phyloP scores from a whole-genome alignment of 75 land plant species.

The Picea sitchensis region DNA sequence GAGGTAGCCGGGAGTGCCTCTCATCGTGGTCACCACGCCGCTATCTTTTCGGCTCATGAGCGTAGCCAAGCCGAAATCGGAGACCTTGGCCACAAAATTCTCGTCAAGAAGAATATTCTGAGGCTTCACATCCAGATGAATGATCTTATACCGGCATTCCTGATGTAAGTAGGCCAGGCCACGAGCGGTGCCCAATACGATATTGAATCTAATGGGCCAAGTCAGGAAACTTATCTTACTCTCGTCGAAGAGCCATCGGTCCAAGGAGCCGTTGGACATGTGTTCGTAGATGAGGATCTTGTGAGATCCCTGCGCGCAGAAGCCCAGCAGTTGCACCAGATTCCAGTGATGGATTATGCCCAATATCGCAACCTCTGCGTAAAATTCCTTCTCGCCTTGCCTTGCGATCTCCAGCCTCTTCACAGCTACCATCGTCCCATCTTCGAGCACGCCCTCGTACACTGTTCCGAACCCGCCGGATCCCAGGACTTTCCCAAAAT shows the following conservation, averaged over 20 bases:
- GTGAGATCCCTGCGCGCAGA: slow-evolving; percentile 16
- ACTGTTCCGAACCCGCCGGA: slow-evolving; percentile 32
- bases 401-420: slow-evolving; percentile 21
- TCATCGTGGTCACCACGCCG: slow-evolving; percentile 38
- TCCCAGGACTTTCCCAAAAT: slow-evolving; percentile 18
- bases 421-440: slow-evolving; percentile 26
- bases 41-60: slow-evolving; percentile 39
- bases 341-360: slow-evolving; percentile 30
- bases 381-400: slow-evolving; percentile 35
- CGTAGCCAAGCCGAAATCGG: slow-evolving; percentile 45
- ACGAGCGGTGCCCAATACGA: slow-evolving; percentile 14
- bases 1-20: slow-evolving; percentile 48
- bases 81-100: slow-evolving; percentile 36
- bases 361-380: slow-evolving; percentile 21
- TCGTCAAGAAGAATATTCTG: slow-evolving; percentile 43
- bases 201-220: slow-evolving; percentile 17
- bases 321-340: slow-evolving; percentile 26
- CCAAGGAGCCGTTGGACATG: slow-evolving; percentile 35
- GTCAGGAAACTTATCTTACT: not conserved
- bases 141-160: slow-evolving; percentile 22
- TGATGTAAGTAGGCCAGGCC: slow-evolving; percentile 25
- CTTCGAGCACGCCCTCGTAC: slow-evolving; percentile 18
- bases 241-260: slow-evolving; percentile 16
- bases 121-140: slow-evolving; percentile 50
- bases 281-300: slow-evolving; percentile 29